Evolutionary conservation across 306 rosid genomes (phyloP), one percentile per base, ranked within the genome.

Genomic region (Vicia faba): DNA sequence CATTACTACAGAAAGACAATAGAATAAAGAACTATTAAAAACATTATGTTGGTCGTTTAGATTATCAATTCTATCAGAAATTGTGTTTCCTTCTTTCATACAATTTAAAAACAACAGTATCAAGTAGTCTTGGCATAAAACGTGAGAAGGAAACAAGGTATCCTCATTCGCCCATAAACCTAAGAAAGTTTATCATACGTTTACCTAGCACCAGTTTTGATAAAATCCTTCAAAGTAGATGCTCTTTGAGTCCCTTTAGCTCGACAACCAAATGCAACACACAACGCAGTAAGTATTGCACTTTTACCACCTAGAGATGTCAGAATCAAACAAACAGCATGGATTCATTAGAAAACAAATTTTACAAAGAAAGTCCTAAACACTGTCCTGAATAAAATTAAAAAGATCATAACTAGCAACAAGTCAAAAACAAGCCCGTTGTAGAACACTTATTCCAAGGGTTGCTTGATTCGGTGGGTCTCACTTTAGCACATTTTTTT

Each of bases 191-290:
- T n/a, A n/a, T n/a, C n/a, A n/a, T n/a, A n/a, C n/a, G n/a, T n/a
- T n/a, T 59, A 93, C 98, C 96, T 83, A 80, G 89, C 75, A 68
- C 93, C 95, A 66, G 78, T 89, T 82, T 93, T 93, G 25, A 93
- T 86, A 66, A 93, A 86, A 60, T 93, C 95, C 83, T 89, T 88
- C 64, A 93, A 71, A 33, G 91, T 79, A 1, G 93, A 63, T 1
- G 91, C 97, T 49, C 96, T 88, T 59, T 89, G 96, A 54, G 98
- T 93, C 29, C 89, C 96, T 81, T 81, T 88, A 20, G 97, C 96
- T 73, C 97, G 91, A 75, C 89, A 84, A 28, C 98, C 98, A 61
- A 93, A 93, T 31, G 98, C 98, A 64, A 93, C 84, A 61, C 96
- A 86, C 48, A 93, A 49, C 28, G 98, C 97, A 20, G 96, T 84